Base-by-base conservation (phyloP, 257 asterid genomes). In the Nicotiana otophora region DNA sequence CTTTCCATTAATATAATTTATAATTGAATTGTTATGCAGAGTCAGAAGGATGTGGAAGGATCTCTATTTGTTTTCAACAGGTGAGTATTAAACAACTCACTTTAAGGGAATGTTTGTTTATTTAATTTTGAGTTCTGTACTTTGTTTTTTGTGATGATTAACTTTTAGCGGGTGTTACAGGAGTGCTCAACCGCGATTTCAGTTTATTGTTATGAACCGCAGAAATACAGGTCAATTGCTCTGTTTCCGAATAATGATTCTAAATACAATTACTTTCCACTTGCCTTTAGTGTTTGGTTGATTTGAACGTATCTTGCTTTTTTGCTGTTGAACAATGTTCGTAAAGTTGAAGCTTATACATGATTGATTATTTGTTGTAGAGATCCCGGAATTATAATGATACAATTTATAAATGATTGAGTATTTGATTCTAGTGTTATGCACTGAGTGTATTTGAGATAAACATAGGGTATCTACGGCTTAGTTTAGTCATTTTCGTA, bases 21-120 rank as follows among this genome's bases (percentile, higher is more conserved):
- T 20, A 83, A 31, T 79, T 66, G 55, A 70, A 81, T 23, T 78
- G 60, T 51, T 76, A 70, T 46, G 83, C 90, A 95, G 98, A 92
- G 97, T 87, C 94, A 98, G 62, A 95, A 93, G 88, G 97, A 93
- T 87, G 97, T 95, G 6, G 93, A 95, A 88, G 99, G 99, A 74
- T 90, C 99, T 14, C 93, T 95, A 33, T 95, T 93, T 87, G 97
- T 93, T 53, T 97, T 95, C 77, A 93, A 91, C 85, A 95, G 99
- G 98, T 93, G 84, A 72, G 83, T 57, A 55, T 60, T 72, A 74
- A 72, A 15, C 4, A 51, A 19, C 62, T 51, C 17, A 51, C 64
- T 84, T 84, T 30, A 57, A 58, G 61, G 81, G 57, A 80, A 11
- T 84, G 1, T 81, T 77, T 58, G 53, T 69, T 61, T 54, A 33